Evolutionary conservation across 106 monocot species (phyloP), one percentile per base, ranked within the genome.

Genomic region (Hemerocallis citrina): DNA sequence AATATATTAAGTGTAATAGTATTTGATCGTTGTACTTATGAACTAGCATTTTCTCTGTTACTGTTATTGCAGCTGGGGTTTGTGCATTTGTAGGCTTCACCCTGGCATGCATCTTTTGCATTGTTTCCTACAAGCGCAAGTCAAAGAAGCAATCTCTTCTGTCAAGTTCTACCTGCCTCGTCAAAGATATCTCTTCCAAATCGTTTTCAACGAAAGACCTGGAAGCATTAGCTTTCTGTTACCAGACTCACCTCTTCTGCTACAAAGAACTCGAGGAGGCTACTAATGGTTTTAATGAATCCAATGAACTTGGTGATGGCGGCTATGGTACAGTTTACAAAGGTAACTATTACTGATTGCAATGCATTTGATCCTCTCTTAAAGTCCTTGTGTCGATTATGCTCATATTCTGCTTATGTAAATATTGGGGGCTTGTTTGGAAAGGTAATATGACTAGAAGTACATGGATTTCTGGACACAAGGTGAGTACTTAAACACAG

Each of bases 301-400:
- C 75, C 1, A 63, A 57, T 46, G 63, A 68, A 37, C 25, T 75
- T 16, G 75, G 68, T 27, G 68, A 63, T 30, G 75, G 75, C 9
- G 75, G 68, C 12, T 75, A 55, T 19, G 68, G 75, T 39, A 75
- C 56, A 21, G 75, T 75, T 20, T 75, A 68, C 51, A 75, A 49
- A 75, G 74, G 74, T 62, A 37, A 40, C 8, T 29, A 36, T 16
- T 17, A n/a, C n/a, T n/a, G n/a, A n/a, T n/a, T n/a, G n/a, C n/a
- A n/a, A n/a, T n/a, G n/a, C n/a, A n/a, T n/a, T n/a, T n/a, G n/a
- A n/a, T n/a, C n/a, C n/a, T n/a, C n/a, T n/a, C n/a, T n/a, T n/a
- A n/a, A n/a, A n/a, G n/a, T n/a, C n/a, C n/a, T n/a, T n/a, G n/a
- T n/a, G n/a, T n/a, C n/a, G n/a, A n/a, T n/a, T n/a, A n/a, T n/a